Conservation (phyloP, 352 stramenopile species). For the Phytopythium helicoides region DNA sequence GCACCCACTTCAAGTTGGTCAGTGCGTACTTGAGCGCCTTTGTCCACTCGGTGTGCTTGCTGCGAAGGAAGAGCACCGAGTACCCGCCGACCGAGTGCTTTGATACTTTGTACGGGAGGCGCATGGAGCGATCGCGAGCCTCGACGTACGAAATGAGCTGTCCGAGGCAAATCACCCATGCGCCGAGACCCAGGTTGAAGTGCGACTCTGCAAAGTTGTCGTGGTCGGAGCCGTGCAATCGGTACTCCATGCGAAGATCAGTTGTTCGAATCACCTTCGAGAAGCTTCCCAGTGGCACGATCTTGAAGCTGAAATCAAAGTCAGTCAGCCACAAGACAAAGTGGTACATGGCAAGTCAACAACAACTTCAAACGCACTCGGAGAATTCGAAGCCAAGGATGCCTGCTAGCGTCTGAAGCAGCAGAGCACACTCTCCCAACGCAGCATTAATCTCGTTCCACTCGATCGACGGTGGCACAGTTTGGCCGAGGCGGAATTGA, state of each 20-base stretch:
- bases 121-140: conserved; percentile 52
- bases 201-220: conserved; percentile 84
- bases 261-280: conserved; percentile 84
- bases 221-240: conserved; percentile 79
- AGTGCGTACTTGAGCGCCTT: conserved; percentile 84
- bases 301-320: conserved; percentile 56
- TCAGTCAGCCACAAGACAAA: conserved; percentile 5
- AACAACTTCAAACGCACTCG: conserved; percentile 40
- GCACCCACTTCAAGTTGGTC: conserved; percentile 84
- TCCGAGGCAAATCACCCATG: conserved; percentile 74
- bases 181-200: conserved; percentile 82
- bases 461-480: conserved; percentile 54
- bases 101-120: conserved; percentile 78
- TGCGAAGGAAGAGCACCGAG: conserved; percentile 75
- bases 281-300: conserved; percentile 84
- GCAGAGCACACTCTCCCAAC: conserved; percentile 67
- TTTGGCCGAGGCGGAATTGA: conserved; percentile 73
- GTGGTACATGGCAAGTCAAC: conserved; percentile 5
- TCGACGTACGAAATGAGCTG: conserved; percentile 65
- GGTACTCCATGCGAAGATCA: conserved; percentile 80
- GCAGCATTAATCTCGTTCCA: conserved; percentile 90
- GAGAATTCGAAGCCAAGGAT: conserved; percentile 63
- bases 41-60: conserved; percentile 83
- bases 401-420: conserved; percentile 60
- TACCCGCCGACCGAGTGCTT: conserved; percentile 68